Base-by-base conservation (phyloP, 2,329 filamentous ascomycete species). In the Aspergillus flavus region DNA sequence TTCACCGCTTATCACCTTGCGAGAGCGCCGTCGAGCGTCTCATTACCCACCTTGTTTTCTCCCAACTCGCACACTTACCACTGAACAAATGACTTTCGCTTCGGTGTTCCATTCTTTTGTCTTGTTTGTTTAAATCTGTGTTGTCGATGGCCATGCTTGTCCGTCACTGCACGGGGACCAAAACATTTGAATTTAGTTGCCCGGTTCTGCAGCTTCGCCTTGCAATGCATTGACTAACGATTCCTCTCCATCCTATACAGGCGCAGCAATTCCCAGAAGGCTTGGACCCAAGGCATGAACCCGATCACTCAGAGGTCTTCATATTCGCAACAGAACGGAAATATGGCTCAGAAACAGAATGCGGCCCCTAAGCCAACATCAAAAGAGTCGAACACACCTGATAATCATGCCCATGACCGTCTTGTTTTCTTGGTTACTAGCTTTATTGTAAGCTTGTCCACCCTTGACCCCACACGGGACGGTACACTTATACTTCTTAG, bases 261-360 rank as follows among this genome's bases (percentile, higher is more conserved):
- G 82, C 84, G 77, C 81, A 84, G 80, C 78, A 85, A 76, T 75
- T 81, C 82, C 55, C 84, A 84, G 68, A 87, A 86, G 76, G 86
- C 86, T 71, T 89, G 87, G 87, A 82, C 83, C 56, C 81, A 84
- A 71, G 85, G 85, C 70, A 82, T 84, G 61, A 89, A 89, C 73
- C 85, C 86, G 52, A 84, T 87, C 73, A 87, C 85, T 23, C 85
- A 88, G 69, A 84, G 85, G 68, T 74, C 82, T 53, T 79, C 82
- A 11, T 74, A 80, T 58, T 73, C 76, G 63, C 80, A 82, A 63
- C 80, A 83, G 66, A 89, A 89, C 79, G 87, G 86, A 69, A 81
- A 79, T 65, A 78, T 80, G 68, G 77, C 76, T 46, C 71, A 79
- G 58, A 85, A 82, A 67, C 73, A 79, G 39, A 72, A 75, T 36